phyloP scores from a whole-genome alignment of 352 stramenopile genomes.

The Phytophthora idaei region DNA sequence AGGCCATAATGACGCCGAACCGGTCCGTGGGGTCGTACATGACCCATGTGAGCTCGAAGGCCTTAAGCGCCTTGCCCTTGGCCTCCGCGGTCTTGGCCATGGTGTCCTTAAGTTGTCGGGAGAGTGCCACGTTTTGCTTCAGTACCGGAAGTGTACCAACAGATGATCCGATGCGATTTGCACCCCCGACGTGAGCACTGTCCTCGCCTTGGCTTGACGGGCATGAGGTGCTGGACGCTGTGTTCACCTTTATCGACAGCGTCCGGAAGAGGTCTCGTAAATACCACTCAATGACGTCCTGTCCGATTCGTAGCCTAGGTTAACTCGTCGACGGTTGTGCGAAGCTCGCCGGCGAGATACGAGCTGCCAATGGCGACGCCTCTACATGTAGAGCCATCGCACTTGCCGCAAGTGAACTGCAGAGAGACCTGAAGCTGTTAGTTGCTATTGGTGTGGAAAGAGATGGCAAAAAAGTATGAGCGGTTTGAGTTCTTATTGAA shows the following conservation, averaged over 20 bases:
- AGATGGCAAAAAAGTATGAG: slow-evolving; percentile 2
- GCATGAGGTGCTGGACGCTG: slow-evolving; percentile 5
- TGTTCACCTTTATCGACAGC: slow-evolving; percentile 9
- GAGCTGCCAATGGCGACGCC: slow-evolving; percentile 9
- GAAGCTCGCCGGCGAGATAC: not conserved
- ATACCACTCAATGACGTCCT: too few species aligned
- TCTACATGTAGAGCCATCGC: not conserved
- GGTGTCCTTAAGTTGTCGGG: slow-evolving; percentile 7
- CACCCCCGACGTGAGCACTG: slow-evolving; percentile 5
- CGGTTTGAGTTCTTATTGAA: slow-evolving; percentile 1
- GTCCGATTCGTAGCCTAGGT: not conserved
- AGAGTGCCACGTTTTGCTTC: slow-evolving; percentile 19
- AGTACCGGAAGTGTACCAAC: slow-evolving; percentile 3
- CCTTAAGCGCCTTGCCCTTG: slow-evolving; percentile 36
- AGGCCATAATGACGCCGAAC: slow-evolving; percentile 69
- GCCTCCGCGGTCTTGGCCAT: slow-evolving; percentile 21
- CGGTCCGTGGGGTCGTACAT: slow-evolving; percentile 76
- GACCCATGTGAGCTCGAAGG: slow-evolving; percentile 83
- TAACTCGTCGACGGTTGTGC: not conserved
- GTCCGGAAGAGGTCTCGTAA: not conserved
- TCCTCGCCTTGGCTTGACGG: not conserved
- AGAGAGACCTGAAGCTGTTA: not conserved
- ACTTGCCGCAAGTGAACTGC: not conserved
- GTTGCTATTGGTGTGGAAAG: slow-evolving; percentile 4
- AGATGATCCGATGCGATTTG: slow-evolving; percentile 25